phyloP scores from a whole-genome alignment of 1,139 yeast genomes.

The Suhomyces kunorum region DNA sequence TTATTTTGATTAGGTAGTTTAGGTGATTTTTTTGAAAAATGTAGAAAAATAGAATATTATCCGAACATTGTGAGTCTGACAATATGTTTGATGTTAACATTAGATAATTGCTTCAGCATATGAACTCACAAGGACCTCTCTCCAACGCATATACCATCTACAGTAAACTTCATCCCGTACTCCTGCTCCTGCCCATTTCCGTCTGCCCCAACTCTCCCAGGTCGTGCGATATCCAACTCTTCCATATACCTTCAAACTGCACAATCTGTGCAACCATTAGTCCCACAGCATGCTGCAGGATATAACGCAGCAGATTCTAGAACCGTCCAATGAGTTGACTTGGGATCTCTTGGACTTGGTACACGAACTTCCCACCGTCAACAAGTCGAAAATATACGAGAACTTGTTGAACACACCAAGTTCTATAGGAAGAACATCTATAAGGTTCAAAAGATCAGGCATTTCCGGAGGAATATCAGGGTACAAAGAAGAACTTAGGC shows the following conservation, averaged over 20 bases:
- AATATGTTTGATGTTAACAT: too few species aligned
- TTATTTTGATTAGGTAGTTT: too few species aligned
- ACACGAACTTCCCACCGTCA: slow-evolving; percentile 41
- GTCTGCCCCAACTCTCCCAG: not conserved
- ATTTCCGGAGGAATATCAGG: slow-evolving; percentile 67
- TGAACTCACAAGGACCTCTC: too few species aligned
- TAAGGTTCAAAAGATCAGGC: slow-evolving; percentile 70
- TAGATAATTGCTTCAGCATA: too few species aligned
- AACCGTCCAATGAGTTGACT: slow-evolving; percentile 52
- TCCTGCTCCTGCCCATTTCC: too few species aligned
- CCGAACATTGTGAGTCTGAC: too few species aligned
- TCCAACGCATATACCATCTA: too few species aligned
- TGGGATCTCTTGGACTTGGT: slow-evolving; percentile 64
- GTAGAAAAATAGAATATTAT: too few species aligned
- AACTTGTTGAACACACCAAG: slow-evolving; percentile 53
- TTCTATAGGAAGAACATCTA: slow-evolving; percentile 54
- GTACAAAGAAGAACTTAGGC: slow-evolving; percentile 59
- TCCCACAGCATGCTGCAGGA: slow-evolving; percentile 5
- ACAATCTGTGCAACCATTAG: not conserved
- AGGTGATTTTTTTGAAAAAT: too few species aligned
- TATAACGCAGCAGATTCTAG: slow-evolving; percentile 32
- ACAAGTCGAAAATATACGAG: slow-evolving; percentile 35
- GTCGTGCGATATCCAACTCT: not conserved
- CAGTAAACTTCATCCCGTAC: too few species aligned
- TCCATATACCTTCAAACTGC: not conserved